Conservation (phyloP, 1,284 basidiomycete genomes). For the Psilocybe mexicana region DNA sequence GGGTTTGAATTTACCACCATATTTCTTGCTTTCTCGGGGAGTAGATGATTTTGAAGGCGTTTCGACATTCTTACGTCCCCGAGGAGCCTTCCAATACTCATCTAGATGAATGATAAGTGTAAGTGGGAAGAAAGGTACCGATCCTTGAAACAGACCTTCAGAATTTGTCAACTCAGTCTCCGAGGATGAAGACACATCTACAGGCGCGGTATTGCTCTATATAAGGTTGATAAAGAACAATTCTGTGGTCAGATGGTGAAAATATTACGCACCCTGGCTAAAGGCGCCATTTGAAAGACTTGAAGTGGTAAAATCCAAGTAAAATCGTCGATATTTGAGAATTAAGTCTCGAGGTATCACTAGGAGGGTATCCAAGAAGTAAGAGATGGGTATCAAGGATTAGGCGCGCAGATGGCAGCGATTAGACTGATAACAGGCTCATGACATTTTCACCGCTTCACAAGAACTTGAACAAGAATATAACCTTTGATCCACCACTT, state of each 20-base stretch:
- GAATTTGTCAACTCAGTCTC: not conserved
- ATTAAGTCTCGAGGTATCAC: slow-evolving; percentile 3
- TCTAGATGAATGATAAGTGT: not conserved
- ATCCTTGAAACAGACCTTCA: not conserved
- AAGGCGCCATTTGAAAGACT: no score
- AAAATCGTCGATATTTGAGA: not conserved
- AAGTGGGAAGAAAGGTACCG: no score
- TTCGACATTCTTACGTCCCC: not conserved
- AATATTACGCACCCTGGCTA: no score
- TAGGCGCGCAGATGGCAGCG: not conserved
- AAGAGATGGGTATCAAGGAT: not conserved
- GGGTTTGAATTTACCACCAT: not conserved
- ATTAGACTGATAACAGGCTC: slow-evolving; percentile 13
- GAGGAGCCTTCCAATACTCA: not conserved
- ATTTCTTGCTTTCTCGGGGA: not conserved
- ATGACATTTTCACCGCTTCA: slow-evolving; percentile 11
- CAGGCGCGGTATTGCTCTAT: not conserved
- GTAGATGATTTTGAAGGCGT: not conserved
- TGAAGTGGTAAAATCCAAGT: no score
- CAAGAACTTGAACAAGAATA: not conserved
- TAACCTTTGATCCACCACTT: not conserved
- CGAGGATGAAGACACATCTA: not conserved
- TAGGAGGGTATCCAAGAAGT: slow-evolving; percentile 16
- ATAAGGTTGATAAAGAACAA: no score
- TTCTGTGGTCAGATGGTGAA: no score